A percentile compares a stretch with the other conserved stretches of the same genome.
Conservation (phyloP, 768 basidiomycete species). For the Pleurotus eryngii region DNA sequence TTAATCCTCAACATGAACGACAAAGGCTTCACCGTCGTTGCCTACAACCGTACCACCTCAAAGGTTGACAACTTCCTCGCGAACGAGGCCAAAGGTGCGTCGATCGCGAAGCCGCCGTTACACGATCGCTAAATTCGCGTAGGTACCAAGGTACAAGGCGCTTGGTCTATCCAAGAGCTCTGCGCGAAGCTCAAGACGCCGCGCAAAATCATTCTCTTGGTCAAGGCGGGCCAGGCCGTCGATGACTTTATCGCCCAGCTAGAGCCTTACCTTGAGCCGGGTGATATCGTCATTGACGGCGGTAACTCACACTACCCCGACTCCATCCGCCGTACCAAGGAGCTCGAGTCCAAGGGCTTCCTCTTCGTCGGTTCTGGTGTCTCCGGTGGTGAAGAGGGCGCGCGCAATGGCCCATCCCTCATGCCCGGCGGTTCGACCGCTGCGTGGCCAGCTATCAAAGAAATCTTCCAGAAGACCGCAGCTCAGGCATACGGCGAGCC, state of each 20-base stretch:
- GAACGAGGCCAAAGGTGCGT: conserved; percentile 95
- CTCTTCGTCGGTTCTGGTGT: conserved; percentile 99
- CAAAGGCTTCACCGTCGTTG: conserved; percentile 97
- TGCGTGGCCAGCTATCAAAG: conserved; percentile 96
- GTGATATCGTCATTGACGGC: conserved; percentile 99
- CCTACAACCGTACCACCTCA: conserved; percentile 94
- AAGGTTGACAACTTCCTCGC: conserved; percentile 96
- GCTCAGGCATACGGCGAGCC: conserved; percentile 94
- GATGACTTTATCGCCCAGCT: conserved; percentile 94
- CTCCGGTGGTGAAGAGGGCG: conserved; percentile 99
- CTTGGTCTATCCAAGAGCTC: conserved; percentile 91
- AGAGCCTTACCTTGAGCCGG: conserved; percentile 83
- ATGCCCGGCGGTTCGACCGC: conserved; percentile 97
- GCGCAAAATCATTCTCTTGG: conserved; percentile 96
- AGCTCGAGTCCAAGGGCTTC: conserved; percentile 91
- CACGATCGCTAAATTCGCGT: conserved; percentile 9
- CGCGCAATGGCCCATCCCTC: conserved; percentile 93
- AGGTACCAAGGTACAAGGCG: conserved; percentile 96
- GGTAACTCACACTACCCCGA: conserved; percentile 99
- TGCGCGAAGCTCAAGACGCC: conserved; percentile 89
- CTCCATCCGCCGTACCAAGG: conserved; percentile 89
- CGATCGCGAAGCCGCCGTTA: conserved; percentile 2
- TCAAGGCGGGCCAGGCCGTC: conserved; percentile 96
- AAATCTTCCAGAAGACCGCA: conserved; percentile 97
- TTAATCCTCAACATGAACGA: conserved; percentile 99